Evolutionary conservation across 2,329 filamentous ascomycete species (phyloP), one percentile per base, ranked within the genome.

Genomic region (Colletotrichum gigasporum): DNA sequence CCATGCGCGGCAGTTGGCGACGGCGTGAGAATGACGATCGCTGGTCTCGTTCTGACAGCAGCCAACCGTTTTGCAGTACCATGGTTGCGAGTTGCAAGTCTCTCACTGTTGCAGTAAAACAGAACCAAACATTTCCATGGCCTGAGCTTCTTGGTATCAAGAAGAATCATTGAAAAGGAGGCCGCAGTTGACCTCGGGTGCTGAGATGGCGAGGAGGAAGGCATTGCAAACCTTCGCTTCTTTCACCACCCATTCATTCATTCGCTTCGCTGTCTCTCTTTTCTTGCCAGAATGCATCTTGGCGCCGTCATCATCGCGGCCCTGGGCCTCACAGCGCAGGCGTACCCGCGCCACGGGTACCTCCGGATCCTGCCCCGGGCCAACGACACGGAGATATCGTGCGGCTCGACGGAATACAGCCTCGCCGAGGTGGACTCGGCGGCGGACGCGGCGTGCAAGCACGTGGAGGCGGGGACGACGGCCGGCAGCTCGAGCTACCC

Each of bases 351-450:
- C 71, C 75, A 77, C 74, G 79, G 83, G 39, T 65, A 61, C 24
- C 82, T 51, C 26, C 39, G 48, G 11, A 54, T 41, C 8, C 22
- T 44, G 34, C 37, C 58, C 18, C 35, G 28, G 32, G 42, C 41
- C 28, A 57, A 57, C 37, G 32, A 57, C 16, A 51, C 32, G 28
- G 44, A 39, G 26, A 65, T 63, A 37, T 35, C 80, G 50, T 90
- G 88, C 73, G 86, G 87, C 58, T 80, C 74, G 54, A 79, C 73
- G 45, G 82, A 77, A 74, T 90, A 90, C 78, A 80, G 77, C 51
- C 76, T 79, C 45, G 73, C 73, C 52, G 79, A 83, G 62, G 81
- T 88, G 50, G 77, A 74, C 66, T 74, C 79, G 9, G 87, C 88
- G 37, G 73, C 82, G 39, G 76, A 80, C 59, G 77, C 81, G 47